Base-by-base conservation (phyloP, 495 filamentous ascomycete species). In the Acidomyces sp. region DNA sequence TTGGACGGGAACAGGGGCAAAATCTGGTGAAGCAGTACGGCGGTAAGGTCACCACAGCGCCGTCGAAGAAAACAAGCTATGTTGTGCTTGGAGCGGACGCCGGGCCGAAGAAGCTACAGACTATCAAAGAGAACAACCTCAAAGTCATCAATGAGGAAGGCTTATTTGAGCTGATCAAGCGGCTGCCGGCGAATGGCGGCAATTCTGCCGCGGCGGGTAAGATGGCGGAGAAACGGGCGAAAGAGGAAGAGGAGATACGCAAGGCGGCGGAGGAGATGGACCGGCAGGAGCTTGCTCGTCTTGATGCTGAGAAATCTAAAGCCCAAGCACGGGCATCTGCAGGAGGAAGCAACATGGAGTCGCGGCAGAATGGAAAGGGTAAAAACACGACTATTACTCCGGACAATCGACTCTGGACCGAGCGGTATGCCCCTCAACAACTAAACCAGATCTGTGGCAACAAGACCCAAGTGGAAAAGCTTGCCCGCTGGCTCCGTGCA, bases 131-230 rank as follows among this genome's bases (percentile, higher is more conserved):
- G 35, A 60, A 75, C 46, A 73, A 71, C 0, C 70, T 94, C 48
- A 93, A 85, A 62, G 90, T 85, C 2, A 94, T 99, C 47, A 77
- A 92, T 49, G 90, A 96, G 59, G 75, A 92, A 50, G 90, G 90
- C 12, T 64, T 99, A 3, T 92, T 92, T 49, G 78, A 82, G 35
- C 71, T 99, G 24, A 93, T 99, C 45, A 70, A 75, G 39, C 72
- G 71, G 3, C 67, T 96, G 42, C 87, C 90, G 16, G 79, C 85
- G 0, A 78, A 83, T 53, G 92, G 92, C 23, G 86, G 88, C 7
- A 73, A 75, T 53, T 78, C 85, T 7, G 81, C 85, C 55, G 87
- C 85, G n/a, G 88, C 86, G 6, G 81, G 80, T 46, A 80, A 82
- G 50, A 69, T 74, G 36, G 78, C 78, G 45, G 79, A 82, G 34